Conservation (phyloP, 257 asterid genomes). For the Solanum rostratum region DNA sequence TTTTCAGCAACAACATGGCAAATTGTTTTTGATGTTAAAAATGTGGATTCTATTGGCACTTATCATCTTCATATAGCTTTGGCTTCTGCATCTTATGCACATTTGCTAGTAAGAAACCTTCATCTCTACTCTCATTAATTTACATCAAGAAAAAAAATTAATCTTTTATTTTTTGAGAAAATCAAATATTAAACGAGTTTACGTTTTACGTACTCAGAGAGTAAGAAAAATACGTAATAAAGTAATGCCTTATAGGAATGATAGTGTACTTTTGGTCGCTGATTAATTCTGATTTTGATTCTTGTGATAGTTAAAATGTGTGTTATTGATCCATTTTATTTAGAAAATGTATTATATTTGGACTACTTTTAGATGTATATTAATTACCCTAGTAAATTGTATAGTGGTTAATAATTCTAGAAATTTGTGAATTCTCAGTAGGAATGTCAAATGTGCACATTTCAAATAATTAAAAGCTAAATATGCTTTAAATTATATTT, state of each 20-base stretch:
- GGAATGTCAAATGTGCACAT: not conserved
- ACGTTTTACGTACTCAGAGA: not conserved
- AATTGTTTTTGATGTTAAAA: conserved; percentile 27
- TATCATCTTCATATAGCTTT: conserved; percentile 56
- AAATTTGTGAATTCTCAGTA: no score
- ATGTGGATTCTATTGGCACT: conserved; percentile 13
- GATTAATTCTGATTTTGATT: not conserved
- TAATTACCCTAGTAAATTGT: not conserved
- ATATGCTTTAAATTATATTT: no score
- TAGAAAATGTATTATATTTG: not conserved
- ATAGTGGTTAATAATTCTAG: not conserved
- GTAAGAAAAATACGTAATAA: not conserved
- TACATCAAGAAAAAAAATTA: not conserved
- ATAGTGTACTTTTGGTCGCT: not conserved
- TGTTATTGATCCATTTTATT: not conserved
- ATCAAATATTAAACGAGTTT: not conserved
- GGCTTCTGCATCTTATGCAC: conserved; percentile 54
- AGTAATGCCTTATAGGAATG: not conserved
- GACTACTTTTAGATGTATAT: not conserved
- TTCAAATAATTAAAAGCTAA: no score
- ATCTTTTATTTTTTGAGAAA: not conserved
- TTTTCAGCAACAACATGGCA: conserved; percentile 52
- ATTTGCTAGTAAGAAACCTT: conserved; percentile 28
- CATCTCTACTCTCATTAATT: not conserved
- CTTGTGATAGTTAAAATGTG: not conserved